Conservation (phyloP, 2,329 filamentous ascomycete species). For the Fusarium sp. region DNA sequence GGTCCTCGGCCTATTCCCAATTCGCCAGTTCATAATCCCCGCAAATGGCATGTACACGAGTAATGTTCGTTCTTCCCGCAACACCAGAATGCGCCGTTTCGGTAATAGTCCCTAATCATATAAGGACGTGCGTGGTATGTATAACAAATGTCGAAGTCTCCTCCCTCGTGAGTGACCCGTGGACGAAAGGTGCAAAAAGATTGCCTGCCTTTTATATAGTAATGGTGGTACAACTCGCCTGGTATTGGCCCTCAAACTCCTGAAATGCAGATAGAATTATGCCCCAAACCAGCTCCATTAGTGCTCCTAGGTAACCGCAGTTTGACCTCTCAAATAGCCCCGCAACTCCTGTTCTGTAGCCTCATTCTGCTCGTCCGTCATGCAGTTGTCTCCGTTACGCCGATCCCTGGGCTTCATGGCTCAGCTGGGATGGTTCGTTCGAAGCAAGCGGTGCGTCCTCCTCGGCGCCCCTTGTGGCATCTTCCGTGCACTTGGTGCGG, state of each 20-base stretch:
- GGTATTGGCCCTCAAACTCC: constrained; percentile 39
- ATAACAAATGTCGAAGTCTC: constrained; percentile 9
- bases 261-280: constrained; percentile 40
- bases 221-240: constrained; percentile 39
- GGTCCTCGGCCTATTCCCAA: neutral
- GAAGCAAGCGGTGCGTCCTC: constrained; percentile 29
- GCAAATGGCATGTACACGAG: neutral
- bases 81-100: constrained; percentile 13
- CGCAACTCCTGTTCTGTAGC: constrained; percentile 40
- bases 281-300: constrained; percentile 39
- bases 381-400: constrained; percentile 23
- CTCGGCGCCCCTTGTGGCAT: constrained; percentile 37
- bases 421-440: constrained; percentile 25
- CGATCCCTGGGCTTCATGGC: constrained; percentile 9
- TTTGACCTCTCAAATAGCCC: constrained; percentile 32
- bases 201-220: constrained; percentile 36
- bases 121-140: constrained; percentile 2
- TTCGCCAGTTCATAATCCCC: neutral
- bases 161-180: constrained; percentile 3
- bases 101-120: neutral
- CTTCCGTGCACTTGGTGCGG: constrained; percentile 44
- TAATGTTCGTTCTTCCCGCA: constrained; percentile 8
- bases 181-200: constrained; percentile 10
- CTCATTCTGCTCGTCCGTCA: constrained; percentile 29
- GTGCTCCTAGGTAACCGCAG: constrained; percentile 34